Conservation (phyloP, 2,329 filamentous ascomycete species). For the Penicillium rolfsii region DNA sequence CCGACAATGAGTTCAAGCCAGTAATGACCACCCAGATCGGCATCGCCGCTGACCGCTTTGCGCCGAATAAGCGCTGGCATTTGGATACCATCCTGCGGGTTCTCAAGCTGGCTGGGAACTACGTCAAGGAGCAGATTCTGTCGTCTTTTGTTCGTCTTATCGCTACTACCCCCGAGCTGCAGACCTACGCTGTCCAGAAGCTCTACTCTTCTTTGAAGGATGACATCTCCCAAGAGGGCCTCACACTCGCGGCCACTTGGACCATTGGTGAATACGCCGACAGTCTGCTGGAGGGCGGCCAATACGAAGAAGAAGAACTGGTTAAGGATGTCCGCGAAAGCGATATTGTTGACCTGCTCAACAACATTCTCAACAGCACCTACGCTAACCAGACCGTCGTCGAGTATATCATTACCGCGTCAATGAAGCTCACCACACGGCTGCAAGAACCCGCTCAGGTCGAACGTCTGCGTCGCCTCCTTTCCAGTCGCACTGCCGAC, state of each 20-base stretch:
- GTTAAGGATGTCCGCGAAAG: conserved; percentile 81
- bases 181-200: conserved; percentile 96
- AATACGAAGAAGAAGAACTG: conserved; percentile 92
- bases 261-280: conserved; percentile 98
- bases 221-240: conserved; percentile 94
- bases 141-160: conserved; percentile 96
- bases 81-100: conserved; percentile 97
- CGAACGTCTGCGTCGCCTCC: conserved; percentile 77
- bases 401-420: conserved; percentile 92
- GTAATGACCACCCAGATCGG: conserved; percentile 98
- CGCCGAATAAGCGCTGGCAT: conserved; percentile 97
- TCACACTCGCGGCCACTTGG: conserved; percentile 93
- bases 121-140: conserved; percentile 95
- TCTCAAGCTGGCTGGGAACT: conserved; percentile 89
- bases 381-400: conserved; percentile 89
- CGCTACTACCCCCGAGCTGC: conserved; percentile 88
- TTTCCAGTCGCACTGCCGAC: conserved; percentile 79
- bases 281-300: conserved; percentile 80
- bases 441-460: conserved; percentile 82
- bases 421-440: conserved; percentile 92
- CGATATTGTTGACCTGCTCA: conserved; percentile 91
- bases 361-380: conserved; percentile 88
- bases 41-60: conserved; percentile 92
- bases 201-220: conserved; percentile 88
- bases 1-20: conserved; percentile 98